Base-by-base conservation (phyloP, 805 yeast species). In the Wickerhamiella brachini region DNA sequence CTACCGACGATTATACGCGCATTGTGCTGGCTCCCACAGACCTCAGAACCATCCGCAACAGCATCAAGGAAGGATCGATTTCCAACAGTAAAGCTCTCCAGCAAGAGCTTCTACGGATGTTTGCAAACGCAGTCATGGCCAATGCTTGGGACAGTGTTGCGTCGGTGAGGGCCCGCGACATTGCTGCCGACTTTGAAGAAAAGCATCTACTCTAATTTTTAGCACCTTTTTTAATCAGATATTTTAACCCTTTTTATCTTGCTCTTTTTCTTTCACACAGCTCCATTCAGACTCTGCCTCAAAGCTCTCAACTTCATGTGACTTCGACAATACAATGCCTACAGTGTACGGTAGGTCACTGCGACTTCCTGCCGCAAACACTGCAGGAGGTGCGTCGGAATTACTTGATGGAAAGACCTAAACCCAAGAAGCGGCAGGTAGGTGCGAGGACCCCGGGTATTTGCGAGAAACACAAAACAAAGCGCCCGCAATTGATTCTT, bases 61-160 rank as follows among this genome's bases (percentile, higher is more conserved):
- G 71, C 57, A 73, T 85, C 26, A 79, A 79, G 54, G 78, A 78
- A 48, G 81, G 80, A 0, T 71, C 74, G 50, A 74, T 85, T 43
- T 70, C 73, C 37, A 62, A 63, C 17, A 65, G 68, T 10, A 69
- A 62, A 21, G 79, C 81, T 52, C 68, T 85, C 21, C 86, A 85
- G 57, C 69, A 83, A 48, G 85, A 82, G 54, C 70, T 85, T 44
- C 73, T 81, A 68, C 69, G 81, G 53, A 83, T 85, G 93, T 83
- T 82, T 67, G 83, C 90, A 49, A 85, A 85, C 64, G 85, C 90
- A 17, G 75, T 85, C 17, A 85, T 85, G 93, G 85, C 80, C 67
- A 85, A 85, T 64, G 76, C 76, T 57, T 72, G 78, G 54, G 79
- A 75, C 53, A 76, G 80, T 24, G 86, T 81, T 50, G 72, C 83